Percentiles rank a stretch among this genome's conserved stretches.
phyloP scores from a whole-genome alignment of 1,139 yeast species.

The Debaryomycetaceae sp. region DNA sequence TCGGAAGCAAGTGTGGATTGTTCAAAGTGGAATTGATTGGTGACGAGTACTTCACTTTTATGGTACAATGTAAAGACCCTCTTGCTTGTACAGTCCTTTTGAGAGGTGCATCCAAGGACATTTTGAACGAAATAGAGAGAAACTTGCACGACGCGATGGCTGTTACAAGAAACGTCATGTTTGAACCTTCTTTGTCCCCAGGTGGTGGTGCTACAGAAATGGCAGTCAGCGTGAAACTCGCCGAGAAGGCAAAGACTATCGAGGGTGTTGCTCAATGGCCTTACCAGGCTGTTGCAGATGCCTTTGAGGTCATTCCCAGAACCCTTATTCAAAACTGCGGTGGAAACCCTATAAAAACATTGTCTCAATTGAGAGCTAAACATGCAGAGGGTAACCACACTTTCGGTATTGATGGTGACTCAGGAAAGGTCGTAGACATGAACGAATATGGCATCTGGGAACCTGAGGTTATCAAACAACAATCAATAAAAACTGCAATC shows the following conservation, averaged over 20 bases:
- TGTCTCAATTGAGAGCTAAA: conserved; percentile 90
- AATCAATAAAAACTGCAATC: conserved; percentile 92
- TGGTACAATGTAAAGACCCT: conserved; percentile 79
- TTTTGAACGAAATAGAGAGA: conserved; percentile 92
- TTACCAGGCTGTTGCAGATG: conserved; percentile 97
- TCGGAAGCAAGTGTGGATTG: conserved; percentile 85
- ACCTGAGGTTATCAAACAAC: conserved; percentile 97
- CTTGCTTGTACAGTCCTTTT: conserved; percentile 90
- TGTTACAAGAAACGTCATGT: conserved; percentile 90
- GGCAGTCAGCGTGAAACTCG: conserved; percentile 88
- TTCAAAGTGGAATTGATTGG: conserved; percentile 95
- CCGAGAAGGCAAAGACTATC: conserved; percentile 87
- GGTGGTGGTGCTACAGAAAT: conserved; percentile 99
- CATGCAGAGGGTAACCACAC: conserved; percentile 88
- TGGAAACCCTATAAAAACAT: conserved; percentile 86
- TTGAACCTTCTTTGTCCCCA: conserved; percentile 92
- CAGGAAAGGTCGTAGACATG: conserved; percentile 95
- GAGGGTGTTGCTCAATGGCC: conserved; percentile 99
- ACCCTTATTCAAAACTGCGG: conserved; percentile 97
- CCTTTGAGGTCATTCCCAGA: conserved; percentile 97
- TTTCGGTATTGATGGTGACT: conserved; percentile 92
- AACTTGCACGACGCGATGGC: conserved; percentile 99
- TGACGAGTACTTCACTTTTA: conserved; percentile 90
- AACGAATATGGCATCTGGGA: conserved; percentile 96
- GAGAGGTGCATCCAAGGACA: conserved; percentile 97